Conservation (phyloP, 768 basidiomycete species). For the Hericium rajendrae region DNA sequence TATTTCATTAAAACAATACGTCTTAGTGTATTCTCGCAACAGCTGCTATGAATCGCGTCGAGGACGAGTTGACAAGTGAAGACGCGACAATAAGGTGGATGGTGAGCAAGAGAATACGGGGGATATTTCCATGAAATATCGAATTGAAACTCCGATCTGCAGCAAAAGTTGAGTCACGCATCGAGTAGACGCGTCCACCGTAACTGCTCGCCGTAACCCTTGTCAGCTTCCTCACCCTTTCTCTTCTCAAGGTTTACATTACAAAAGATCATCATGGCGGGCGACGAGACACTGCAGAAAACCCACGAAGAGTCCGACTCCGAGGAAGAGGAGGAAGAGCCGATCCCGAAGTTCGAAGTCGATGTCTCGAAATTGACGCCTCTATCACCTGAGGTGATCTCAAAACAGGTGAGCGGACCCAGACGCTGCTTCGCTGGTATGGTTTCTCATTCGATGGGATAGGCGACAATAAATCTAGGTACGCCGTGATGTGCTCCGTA, state of each 20-base stretch:
- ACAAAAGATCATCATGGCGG: conserved; percentile 37
- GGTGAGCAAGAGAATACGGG: no score
- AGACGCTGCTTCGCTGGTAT: not conserved
- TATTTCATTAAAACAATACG: no score
- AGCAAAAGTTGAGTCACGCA: not conserved
- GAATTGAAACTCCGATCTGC: not conserved
- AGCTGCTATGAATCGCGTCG: no score
- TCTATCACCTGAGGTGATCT: conserved; percentile 82
- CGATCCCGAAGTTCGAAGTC: conserved; percentile 59
- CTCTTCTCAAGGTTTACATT: not conserved
- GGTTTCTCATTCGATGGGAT: conserved; percentile 3
- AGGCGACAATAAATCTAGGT: conserved; percentile 97
- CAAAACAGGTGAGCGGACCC: conserved; percentile 62
- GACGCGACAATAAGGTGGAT: no score
- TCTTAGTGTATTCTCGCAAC: no score
- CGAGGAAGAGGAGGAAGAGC: conserved; percentile 50
- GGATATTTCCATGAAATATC: not conserved
- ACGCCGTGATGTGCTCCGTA: conserved; percentile 4
- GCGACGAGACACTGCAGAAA: conserved; percentile 60
- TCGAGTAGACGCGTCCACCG: not conserved
- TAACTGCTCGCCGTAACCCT: not conserved
- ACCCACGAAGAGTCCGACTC: conserved; percentile 65
- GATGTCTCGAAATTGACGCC: conserved; percentile 80
- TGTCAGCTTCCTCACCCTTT: not conserved
- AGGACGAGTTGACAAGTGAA: no score